Evolutionary conservation across 2,329 filamentous ascomycete species (phyloP).

Genomic region (Hypoxylon sp.): DNA sequence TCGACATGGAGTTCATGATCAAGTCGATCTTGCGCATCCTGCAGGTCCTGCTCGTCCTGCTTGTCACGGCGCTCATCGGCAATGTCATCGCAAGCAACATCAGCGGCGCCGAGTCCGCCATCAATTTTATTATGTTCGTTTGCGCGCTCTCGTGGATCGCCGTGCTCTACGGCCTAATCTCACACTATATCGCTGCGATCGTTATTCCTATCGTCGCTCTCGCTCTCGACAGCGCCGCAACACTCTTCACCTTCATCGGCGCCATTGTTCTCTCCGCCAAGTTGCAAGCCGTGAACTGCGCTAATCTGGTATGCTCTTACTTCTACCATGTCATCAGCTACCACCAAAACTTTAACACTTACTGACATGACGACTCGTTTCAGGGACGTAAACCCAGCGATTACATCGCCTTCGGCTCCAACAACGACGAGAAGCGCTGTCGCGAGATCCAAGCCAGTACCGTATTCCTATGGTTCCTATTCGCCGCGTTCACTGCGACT

Average conservation of each 20-base stretch:
- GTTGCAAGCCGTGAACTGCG: conserved; percentile 78
- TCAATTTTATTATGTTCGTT: conserved; percentile 80
- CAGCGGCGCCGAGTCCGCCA: conserved; percentile 62
- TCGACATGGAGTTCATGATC: conserved; percentile 56
- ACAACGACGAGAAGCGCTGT: conserved; percentile 74
- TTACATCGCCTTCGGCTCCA: conserved; percentile 75
- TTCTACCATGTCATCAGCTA: background rate
- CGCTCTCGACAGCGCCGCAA: conserved; percentile 60
- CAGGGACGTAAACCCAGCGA: conserved; percentile 62
- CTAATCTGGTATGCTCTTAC: conserved; percentile 64
- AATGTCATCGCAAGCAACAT: conserved; percentile 70
- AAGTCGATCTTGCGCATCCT: conserved; percentile 63
- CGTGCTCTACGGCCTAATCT: conserved; percentile 62
- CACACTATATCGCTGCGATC: conserved; percentile 47
- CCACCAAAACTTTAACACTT: background rate
- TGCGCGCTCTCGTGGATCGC: conserved; percentile 76
- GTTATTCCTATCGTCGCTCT: conserved; percentile 50
- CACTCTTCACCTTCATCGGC: conserved; percentile 78
- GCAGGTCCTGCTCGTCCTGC: conserved; percentile 67
- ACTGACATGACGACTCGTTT: conserved; percentile 17
- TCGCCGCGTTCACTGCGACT: conserved; percentile 71
- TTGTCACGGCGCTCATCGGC: conserved; percentile 70
- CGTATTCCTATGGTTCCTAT: conserved; percentile 86
- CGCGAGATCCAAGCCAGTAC: conserved; percentile 81
- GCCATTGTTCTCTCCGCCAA: conserved; percentile 80